These are phyloP conservation scores for Phalaenopsis equestris DNA, from an alignment of 106 monocot genomes.

Conservation along the genomic window DNA sequence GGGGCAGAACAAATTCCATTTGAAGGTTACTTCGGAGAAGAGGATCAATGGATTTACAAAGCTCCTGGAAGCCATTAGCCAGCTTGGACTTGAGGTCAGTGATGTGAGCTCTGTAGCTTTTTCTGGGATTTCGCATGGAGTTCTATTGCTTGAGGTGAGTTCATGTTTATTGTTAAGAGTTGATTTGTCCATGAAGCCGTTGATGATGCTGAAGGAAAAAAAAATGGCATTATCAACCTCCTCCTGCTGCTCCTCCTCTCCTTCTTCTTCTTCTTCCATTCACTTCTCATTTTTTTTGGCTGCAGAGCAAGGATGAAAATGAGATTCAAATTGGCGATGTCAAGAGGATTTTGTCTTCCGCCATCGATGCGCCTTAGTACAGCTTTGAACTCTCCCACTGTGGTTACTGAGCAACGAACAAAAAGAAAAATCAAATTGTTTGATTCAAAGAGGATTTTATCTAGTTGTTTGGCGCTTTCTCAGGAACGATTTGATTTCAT, in stretches of 20 bases:
- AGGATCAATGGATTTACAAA: constrained; percentile 18
- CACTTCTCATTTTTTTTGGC: not conserved
- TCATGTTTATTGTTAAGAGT: not conserved
- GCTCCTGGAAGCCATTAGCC: constrained; percentile 29
- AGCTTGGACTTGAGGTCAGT: constrained; percentile 24
- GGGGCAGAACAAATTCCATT: constrained; percentile 32
- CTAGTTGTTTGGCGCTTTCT: not conserved
- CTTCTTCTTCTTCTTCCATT: not conserved
- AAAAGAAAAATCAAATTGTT: not conserved
- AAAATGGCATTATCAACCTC: not conserved
- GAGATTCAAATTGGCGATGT: constrained; percentile 6
- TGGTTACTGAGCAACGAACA: not conserved
- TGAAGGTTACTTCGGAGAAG: constrained; percentile 26
- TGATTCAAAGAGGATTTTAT: not conserved
- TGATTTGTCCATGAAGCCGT: not conserved
- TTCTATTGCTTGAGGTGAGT: constrained; percentile 36
- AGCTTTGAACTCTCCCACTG: not conserved
- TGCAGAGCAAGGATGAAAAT: not conserved
- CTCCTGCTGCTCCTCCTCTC: no score
- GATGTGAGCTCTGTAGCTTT: constrained; percentile 23
- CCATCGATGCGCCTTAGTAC: not conserved
- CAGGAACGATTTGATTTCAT: not conserved
- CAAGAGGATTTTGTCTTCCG: not conserved
- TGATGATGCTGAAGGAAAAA: not conserved
- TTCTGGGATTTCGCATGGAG: constrained; percentile 19